Base-by-base conservation (phyloP, 1,284 basidiomycete species). In the Trametes hirsuta region DNA sequence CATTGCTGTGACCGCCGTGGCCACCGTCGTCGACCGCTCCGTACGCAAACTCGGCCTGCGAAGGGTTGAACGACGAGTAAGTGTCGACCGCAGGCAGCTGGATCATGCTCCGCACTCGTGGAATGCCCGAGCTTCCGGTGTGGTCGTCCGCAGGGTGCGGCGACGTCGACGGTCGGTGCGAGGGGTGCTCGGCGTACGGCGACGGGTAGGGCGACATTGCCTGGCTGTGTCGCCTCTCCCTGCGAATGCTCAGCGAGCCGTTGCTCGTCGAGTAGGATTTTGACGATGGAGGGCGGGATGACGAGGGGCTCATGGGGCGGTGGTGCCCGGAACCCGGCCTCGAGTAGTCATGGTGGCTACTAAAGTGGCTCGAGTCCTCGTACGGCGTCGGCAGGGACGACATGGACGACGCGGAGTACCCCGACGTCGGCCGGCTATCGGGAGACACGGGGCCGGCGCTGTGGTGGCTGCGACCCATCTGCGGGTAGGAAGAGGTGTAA, bases 161-260 rank as follows among this genome's bases (percentile, higher is more conserved):
- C 8, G 86, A 88, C n/a, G 86, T 84, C 55, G 88, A 89, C 0
- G 87, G 87, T 44, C 89, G 84, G 53, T 74, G 71, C 58, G 69
- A 72, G 34, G 76, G 69, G 55, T 83, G 79, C 52, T 87, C 82
- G 59, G 87, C 86, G 74, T 92, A 92, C 47, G 89, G 90, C 60
- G 84, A 86, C 10, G 90, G 91, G 72, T 93, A 93, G 11, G 91
- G 91, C 66, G 86, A 88, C 81, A 91, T 86, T 0, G 90, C 91
- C 71, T 93, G 91, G 69, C 88, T 90, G 75, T 93, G 91, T 57
- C 90, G 81, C 44, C 90, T 80, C 48, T 81, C 81, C 39, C 90
- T 81, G 35, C 90, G 84, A 35, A 92, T 81, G 72, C 88, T 87
- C 46, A 90, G 73, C 12, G 84, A 84, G 51, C 75, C 77, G 6